Conservation (phyloP, 2,329 filamentous ascomycete species). For the Huntiella abstrusa region DNA sequence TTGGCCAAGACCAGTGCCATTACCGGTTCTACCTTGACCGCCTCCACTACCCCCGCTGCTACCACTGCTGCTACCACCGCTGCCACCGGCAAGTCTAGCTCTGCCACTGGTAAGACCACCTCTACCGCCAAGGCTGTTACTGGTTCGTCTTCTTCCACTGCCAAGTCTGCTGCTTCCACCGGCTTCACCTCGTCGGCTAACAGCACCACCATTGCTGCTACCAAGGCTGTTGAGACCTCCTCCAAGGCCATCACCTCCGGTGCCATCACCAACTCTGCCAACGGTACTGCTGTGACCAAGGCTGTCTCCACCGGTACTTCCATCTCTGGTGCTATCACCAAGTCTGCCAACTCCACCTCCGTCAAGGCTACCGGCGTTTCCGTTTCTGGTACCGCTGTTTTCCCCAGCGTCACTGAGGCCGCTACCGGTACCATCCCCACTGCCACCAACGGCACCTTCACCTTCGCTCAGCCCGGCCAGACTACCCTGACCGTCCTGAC, state of each 20-base stretch:
- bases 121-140: neutral
- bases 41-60: conserved; percentile 15
- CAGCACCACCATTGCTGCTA: conserved; percentile 12
- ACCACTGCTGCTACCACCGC: neutral
- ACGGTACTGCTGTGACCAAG: conserved; percentile 3
- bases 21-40: conserved; percentile 20
- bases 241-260: neutral
- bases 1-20: conserved; percentile 20
- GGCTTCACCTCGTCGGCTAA: conserved; percentile 2
- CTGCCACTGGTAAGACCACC: neutral
- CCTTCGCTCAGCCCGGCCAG: conserved; percentile 14
- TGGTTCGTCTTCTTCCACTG: conserved; percentile 12
- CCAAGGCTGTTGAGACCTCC: conserved; percentile 17
- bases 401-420: neutral
- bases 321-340: neutral
- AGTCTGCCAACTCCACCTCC: neutral
- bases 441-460: conserved; percentile 8
- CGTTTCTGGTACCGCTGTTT: neutral
- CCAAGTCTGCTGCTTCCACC: conserved; percentile 1
- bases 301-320: neutral
- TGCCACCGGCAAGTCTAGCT: conserved; percentile 1
- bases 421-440: neutral
- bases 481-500: conserved; percentile 31
- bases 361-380: neutral
- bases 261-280: neutral